Conservation (phyloP, 139 green algal species). For the Tetradesmus lagerheimii region DNA sequence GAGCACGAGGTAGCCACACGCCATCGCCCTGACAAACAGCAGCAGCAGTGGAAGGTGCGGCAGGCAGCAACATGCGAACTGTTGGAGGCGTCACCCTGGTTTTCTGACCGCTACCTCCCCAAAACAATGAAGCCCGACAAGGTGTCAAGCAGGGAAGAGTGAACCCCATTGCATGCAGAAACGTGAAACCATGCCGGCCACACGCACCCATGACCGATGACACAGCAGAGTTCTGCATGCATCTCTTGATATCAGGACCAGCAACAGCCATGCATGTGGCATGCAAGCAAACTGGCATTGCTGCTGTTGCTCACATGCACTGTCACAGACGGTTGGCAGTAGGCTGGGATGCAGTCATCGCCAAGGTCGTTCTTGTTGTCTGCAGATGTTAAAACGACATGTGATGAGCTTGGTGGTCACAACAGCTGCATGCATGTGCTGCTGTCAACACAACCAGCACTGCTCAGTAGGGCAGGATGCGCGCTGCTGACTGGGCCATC, state of each 20-base stretch:
- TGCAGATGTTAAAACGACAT: background rate
- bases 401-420: background rate
- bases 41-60: too few relatives aligned
- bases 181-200: too few relatives aligned
- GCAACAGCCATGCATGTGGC: background rate
- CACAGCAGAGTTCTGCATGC: too few relatives aligned
- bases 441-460: background rate
- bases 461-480: background rate
- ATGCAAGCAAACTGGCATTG: background rate
- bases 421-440: background rate
- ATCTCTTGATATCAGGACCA: too few relatives aligned
- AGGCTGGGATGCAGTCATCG: slow-evolving; percentile 17
- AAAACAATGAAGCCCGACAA: too few relatives aligned
- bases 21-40: slow-evolving; percentile 45
- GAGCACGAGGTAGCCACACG: slow-evolving; percentile 35
- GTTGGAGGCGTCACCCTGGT: too few relatives aligned
- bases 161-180: too few relatives aligned
- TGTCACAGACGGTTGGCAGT: slow-evolving; percentile 36
- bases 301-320: slow-evolving; percentile 29
- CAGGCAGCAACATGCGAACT: too few relatives aligned
- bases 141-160: too few relatives aligned
- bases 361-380: slow-evolving; percentile 42
- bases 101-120: too few relatives aligned
- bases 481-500: background rate
- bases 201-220: too few relatives aligned